phyloP scores from a whole-genome alignment of 2,329 filamentous ascomycete genomes.

The Xylariales sp. region DNA sequence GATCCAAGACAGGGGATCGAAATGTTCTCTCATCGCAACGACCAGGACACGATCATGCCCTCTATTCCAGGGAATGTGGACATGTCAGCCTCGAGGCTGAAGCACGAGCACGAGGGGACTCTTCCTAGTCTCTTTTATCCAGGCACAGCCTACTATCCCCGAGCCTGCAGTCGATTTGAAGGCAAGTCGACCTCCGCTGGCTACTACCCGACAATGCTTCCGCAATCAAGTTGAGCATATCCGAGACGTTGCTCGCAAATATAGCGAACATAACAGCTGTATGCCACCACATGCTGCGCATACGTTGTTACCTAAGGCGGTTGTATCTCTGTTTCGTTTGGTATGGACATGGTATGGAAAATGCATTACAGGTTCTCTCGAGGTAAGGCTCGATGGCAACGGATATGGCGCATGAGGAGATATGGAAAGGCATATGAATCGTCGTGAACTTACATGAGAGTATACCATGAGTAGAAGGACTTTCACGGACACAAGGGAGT shows the following conservation, averaged over 20 bases:
- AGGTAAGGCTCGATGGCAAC: neutral
- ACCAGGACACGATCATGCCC: slow-evolving; percentile 24
- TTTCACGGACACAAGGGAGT: neutral
- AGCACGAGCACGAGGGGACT: slow-evolving; percentile 42
- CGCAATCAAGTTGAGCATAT: slow-evolving; percentile 39
- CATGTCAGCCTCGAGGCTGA: slow-evolving; percentile 36
- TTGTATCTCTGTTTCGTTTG: neutral
- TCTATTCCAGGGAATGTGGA: slow-evolving; percentile 28
- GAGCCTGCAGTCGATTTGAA: slow-evolving; percentile 47
- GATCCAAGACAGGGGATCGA: slow-evolving; percentile 43
- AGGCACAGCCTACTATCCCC: slow-evolving; percentile 33
- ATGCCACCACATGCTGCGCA: neutral
- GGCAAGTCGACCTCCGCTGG: slow-evolving; percentile 47
- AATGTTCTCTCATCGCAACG: slow-evolving; percentile 39
- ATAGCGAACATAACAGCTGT: neutral
- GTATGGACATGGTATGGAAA: neutral
- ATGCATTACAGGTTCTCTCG: neutral
- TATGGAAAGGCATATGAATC: no score
- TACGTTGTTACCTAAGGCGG: neutral
- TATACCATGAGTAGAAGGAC: neutral
- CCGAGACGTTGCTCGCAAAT: neutral
- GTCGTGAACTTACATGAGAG: no score
- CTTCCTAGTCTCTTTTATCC: slow-evolving; percentile 45
- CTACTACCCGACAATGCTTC: slow-evolving; percentile 48
- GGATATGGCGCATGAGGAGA: no score